Evolutionary conservation across 495 filamentous ascomycete genomes (phyloP).

Genomic region (Collariella sp.): DNA sequence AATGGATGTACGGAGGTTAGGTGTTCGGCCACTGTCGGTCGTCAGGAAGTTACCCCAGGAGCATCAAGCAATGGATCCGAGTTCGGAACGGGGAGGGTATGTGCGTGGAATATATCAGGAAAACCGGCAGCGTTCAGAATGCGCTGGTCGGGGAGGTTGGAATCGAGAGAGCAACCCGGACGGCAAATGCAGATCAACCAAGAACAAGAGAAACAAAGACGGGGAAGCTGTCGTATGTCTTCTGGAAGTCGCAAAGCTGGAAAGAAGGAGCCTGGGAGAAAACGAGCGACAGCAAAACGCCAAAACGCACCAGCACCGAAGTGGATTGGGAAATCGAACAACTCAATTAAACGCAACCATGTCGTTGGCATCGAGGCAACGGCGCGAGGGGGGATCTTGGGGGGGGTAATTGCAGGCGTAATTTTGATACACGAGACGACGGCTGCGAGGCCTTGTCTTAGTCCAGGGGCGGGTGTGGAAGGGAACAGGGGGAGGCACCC

Average conservation of each 20-base stretch:
- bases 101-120: neutral
- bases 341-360: slow-evolving; percentile 1
- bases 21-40: neutral
- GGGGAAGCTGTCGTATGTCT: neutral
- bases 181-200: neutral
- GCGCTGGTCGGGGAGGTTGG: neutral
- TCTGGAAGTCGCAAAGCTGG: neutral
- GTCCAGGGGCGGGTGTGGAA: neutral
- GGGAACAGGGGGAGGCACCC: neutral
- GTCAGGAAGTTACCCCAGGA: neutral
- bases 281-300: neutral
- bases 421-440: slow-evolving; percentile 5
- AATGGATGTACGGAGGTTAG: neutral
- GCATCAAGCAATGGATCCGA: neutral
- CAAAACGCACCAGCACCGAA: neutral
- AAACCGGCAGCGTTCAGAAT: neutral
- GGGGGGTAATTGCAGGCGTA: neutral
- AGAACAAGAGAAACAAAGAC: neutral
- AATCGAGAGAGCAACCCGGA: neutral
- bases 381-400: neutral
- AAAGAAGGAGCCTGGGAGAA: neutral
- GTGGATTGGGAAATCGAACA: neutral
- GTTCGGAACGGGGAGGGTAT: neutral
- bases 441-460: neutral
- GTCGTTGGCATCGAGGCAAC: neutral